Conservation (phyloP, 1,284 basidiomycete genomes). For the Ceratobasidium sp. region DNA sequence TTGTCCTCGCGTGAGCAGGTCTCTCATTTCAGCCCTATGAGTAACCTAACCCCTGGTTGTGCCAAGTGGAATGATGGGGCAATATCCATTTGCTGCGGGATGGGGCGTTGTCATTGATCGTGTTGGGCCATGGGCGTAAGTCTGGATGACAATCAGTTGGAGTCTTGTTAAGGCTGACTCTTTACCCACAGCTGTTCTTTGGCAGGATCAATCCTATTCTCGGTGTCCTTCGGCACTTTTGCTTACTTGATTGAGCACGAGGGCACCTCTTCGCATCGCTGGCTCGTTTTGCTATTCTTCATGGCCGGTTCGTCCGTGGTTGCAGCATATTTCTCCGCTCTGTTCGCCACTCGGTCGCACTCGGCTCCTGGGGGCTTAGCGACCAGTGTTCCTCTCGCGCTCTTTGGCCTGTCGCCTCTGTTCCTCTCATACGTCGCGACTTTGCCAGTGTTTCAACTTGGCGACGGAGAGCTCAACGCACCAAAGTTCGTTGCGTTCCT, state of each 20-base stretch:
- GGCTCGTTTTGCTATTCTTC: constrained; percentile 68
- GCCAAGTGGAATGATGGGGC: constrained; percentile 70
- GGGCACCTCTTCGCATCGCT: constrained; percentile 52
- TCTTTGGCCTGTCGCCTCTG: constrained; percentile 80
- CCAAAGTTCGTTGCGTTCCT: constrained; percentile 67
- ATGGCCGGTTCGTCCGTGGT: constrained; percentile 72
- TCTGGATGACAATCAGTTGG: not conserved
- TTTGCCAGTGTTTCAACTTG: constrained; percentile 63
- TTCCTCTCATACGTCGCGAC: constrained; percentile 74
- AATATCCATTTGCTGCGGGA: constrained; percentile 71
- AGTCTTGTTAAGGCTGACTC: not conserved
- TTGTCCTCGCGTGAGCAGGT: constrained; percentile 67
- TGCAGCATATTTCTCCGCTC: constrained; percentile 65
- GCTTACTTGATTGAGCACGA: constrained; percentile 65
- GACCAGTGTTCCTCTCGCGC: constrained; percentile 71
- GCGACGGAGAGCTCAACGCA: constrained; percentile 63
- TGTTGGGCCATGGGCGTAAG: constrained; percentile 64
- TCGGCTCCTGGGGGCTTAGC: constrained; percentile 55
- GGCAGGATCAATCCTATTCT: constrained; percentile 67
- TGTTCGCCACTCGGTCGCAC: constrained; percentile 13
- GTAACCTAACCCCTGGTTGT: constrained; percentile 26
- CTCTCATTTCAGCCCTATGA: constrained; percentile 3
- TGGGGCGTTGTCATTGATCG: constrained; percentile 67
- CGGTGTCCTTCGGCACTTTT: constrained; percentile 68
- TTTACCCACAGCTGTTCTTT: constrained; percentile 63